Conservation (phyloP, 2,329 filamentous ascomycete species). For the Trichoderma sp. region DNA sequence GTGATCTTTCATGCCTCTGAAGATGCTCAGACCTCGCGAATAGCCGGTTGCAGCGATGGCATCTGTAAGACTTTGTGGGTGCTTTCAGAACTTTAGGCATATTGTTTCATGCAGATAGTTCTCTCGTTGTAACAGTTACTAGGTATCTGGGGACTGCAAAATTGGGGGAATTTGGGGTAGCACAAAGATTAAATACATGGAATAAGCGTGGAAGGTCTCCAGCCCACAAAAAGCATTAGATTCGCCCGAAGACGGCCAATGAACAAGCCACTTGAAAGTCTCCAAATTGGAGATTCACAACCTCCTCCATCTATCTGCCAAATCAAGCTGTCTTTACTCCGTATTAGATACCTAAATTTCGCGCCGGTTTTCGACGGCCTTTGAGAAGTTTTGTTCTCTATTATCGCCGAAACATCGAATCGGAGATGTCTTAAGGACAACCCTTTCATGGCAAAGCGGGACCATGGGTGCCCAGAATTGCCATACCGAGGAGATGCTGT, state of each 20-base stretch:
- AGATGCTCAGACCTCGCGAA: neutral
- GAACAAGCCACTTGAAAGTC: neutral
- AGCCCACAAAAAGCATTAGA: neutral
- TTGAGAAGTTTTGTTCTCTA: neutral
- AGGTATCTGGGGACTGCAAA: neutral
- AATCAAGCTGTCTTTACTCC: neutral
- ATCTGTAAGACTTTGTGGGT: neutral
- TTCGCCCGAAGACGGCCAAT: neutral
- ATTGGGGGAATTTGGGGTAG: neutral
- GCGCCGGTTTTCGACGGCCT: neutral
- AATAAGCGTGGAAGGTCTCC: neutral
- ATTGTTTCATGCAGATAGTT: neutral
- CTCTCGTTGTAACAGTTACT: neutral
- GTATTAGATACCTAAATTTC: neutral
- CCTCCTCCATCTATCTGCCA: neutral
- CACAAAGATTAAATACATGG: neutral
- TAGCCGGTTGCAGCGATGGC: neutral
- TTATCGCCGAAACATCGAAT: neutral
- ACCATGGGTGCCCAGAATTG: neutral
- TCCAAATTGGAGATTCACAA: neutral
- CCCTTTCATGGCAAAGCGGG: neutral
- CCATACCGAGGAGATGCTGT: neutral
- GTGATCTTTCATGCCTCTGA: neutral
- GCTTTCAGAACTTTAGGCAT: neutral
- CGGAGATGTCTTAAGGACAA: neutral